Evolutionary conservation across 2,329 filamentous ascomycete genomes (phyloP), one percentile per base, ranked within the genome.

Genomic region (Phaeosphaeria sp.): DNA sequence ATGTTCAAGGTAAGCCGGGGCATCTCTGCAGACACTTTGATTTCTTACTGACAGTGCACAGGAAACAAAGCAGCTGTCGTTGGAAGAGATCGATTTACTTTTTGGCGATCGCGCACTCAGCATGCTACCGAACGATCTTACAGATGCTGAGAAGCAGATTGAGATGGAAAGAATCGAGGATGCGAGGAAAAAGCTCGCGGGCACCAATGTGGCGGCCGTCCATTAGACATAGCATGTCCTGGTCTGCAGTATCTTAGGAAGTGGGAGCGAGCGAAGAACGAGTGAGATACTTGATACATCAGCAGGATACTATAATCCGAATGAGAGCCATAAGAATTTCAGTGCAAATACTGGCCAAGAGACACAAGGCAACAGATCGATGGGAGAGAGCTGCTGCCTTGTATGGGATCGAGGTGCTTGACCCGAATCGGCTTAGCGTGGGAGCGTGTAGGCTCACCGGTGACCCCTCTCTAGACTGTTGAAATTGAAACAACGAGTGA

Each of bases 61-160:
- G 73, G 74, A 77, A 60, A 77, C 74, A 1, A 77, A 74, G 46
- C 66, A 83, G 9, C 74, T 83, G 36, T 79, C 77, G 3, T 74
- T 87, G 0, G 86, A 88, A 65, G 85, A 87, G 62, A 87, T 88
- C 56, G 84, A 86, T 63, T 64, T 84, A 22, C 74, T 87, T 2
- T 87, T 87, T 68, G 84, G 83, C 0, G 84, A 83, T 44, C 74
- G 80, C 11, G 81, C 81, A 2, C 60, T 81, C n/a, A 82, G 82
- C 11, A 79, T 76, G 1, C 63, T 84, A 48, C 80, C 82, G 1
- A 77, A 81, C 39, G 74, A 82, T 56, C 63, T 83, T 44, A 71
- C 76, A 17, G 63, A 68, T 17, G 69, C 69, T 49, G 63, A 70
- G 30, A 62, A 56, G 25, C 53, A 69, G 9, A 63, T 69, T 20